These are phyloP conservation scores for Zasmidium citrigriseum DNA, from an alignment of 2,329 filamentous ascomycete genomes.

Conservation along the genomic window DNA sequence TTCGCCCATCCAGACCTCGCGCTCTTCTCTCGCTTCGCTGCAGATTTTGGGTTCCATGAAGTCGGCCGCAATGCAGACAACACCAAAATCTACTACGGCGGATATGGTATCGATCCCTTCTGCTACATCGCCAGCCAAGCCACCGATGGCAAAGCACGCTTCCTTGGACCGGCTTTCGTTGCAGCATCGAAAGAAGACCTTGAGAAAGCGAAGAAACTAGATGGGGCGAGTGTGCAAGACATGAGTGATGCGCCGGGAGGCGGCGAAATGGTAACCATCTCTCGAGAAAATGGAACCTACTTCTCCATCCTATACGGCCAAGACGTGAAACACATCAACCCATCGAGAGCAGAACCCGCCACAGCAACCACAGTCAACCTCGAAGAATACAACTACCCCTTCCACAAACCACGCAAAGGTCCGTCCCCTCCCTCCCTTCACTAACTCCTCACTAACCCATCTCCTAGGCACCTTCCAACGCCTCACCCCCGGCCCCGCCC, in stretches of 20 bases:
- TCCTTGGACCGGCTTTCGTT: conserved; percentile 17
- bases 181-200: conserved; percentile 11
- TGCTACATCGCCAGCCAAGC: conserved; percentile 12
- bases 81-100: conserved; percentile 10
- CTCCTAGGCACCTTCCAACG: conserved; percentile 13
- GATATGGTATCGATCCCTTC: conserved; percentile 17
- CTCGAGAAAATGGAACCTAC: conserved; percentile 7
- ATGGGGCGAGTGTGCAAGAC: conserved; percentile 1
- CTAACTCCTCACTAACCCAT: too few species aligned
- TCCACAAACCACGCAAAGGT: conserved; percentile 9
- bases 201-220: conserved; percentile 7
- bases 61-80: conserved; percentile 1
- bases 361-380: conserved; percentile 3
- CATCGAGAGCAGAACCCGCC: neutral
- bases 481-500: conserved; percentile 12
- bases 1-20: conserved; percentile 13
- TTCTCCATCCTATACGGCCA: conserved; percentile 13
- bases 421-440: neutral
- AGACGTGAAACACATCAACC: neutral
- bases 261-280: conserved; percentile 9
- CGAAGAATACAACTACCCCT: conserved; percentile 8
- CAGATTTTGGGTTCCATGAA: conserved; percentile 14
- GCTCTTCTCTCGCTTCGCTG: conserved; percentile 10
- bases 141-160: conserved; percentile 7
- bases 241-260: conserved; percentile 8